phyloP scores from a whole-genome alignment of 805 yeast species.

The Pichia occidentalis region DNA sequence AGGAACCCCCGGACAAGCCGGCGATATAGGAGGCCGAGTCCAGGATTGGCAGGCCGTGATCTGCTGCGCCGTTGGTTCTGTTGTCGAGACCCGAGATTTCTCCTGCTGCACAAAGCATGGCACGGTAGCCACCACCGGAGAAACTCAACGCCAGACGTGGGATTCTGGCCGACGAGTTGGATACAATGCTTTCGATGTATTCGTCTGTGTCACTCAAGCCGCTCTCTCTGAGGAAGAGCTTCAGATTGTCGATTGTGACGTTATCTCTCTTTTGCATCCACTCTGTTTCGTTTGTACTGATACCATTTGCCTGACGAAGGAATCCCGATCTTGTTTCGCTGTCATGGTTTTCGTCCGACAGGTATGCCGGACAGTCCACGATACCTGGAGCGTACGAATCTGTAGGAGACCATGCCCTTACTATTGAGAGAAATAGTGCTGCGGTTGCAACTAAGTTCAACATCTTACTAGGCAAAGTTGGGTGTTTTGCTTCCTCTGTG shows the following conservation, averaged over 20 bases:
- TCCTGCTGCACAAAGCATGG: slow-evolving; percentile 84
- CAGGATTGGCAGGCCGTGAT: slow-evolving; percentile 63
- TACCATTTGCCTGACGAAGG: slow-evolving; percentile 39
- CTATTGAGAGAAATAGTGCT: not conserved
- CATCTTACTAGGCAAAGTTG: too few relatives aligned
- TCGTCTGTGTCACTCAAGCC: slow-evolving; percentile 39
- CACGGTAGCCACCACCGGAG: slow-evolving; percentile 88
- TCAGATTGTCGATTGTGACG: slow-evolving; percentile 40
- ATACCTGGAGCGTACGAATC: slow-evolving; percentile 57
- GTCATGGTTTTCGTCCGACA: slow-evolving; percentile 16
- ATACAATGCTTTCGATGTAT: slow-evolving; percentile 31
- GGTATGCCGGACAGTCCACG: slow-evolving; percentile 44
- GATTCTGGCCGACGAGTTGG: slow-evolving; percentile 32
- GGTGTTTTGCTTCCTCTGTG: too few relatives aligned
- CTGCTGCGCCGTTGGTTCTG: slow-evolving; percentile 49
- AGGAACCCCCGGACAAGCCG: slow-evolving; percentile 81
- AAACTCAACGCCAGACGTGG: slow-evolving; percentile 53
- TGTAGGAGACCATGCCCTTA: slow-evolving; percentile 45
- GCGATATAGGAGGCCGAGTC: slow-evolving; percentile 65
- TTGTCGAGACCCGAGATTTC: slow-evolving; percentile 72
- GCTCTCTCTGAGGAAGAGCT: slow-evolving; percentile 40
- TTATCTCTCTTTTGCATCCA: slow-evolving; percentile 49
- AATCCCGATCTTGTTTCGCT: slow-evolving; percentile 20
- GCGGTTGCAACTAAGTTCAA: slow-evolving; percentile 8
- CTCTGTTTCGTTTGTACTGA: slow-evolving; percentile 41